These are phyloP conservation scores for Thielaviopsis musarum DNA, from an alignment of 2,329 filamentous ascomycete species.

Conservation along the genomic window DNA sequence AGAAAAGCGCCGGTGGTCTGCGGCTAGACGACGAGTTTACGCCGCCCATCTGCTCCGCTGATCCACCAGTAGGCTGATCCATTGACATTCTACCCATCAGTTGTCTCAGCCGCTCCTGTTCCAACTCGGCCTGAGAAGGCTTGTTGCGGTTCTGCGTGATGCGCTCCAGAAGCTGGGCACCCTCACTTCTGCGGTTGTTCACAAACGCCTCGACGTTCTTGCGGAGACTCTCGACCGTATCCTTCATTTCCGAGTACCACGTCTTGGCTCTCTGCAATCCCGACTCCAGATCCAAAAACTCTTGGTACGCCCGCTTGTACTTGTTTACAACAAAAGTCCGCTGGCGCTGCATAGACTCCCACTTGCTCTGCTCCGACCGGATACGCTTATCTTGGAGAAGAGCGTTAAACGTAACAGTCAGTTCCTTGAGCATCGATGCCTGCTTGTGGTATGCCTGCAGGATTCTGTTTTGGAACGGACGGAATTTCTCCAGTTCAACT, in stretches of 20 bases:
- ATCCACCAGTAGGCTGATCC: conserved; percentile 33
- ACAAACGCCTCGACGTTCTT: conserved; percentile 97
- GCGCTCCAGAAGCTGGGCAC: conserved; percentile 70
- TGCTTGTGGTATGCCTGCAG: conserved; percentile 94
- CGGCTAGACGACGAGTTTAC: conserved; percentile 14
- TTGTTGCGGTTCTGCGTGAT: conserved; percentile 53
- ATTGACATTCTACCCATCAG: conserved; percentile 95
- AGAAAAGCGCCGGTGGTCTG: conserved; percentile 30
- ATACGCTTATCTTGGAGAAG: conserved; percentile 89
- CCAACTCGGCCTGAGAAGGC: conserved; percentile 53
- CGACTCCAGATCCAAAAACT: conserved; percentile 76
- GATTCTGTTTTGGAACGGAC: conserved; percentile 78
- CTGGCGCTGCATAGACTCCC: conserved; percentile 74
- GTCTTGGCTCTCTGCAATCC: conserved; percentile 75
- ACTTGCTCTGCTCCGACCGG: conserved; percentile 84
- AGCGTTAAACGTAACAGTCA: conserved; percentile 72
- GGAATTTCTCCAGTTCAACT: conserved; percentile 92
- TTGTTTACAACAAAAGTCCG: conserved; percentile 63
- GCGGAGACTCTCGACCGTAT: conserved; percentile 77
- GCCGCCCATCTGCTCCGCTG: conserved; percentile 18
- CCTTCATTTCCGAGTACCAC: conserved; percentile 92
- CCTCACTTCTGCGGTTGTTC: conserved; percentile 81
- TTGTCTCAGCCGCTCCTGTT: conserved; percentile 71
- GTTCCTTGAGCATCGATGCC: conserved; percentile 80
- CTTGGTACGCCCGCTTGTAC: conserved; percentile 84